Evolutionary conservation across 2,329 filamentous ascomycete species (phyloP), one percentile per base, ranked within the genome.

Genomic region (Botrytis squamosa): DNA sequence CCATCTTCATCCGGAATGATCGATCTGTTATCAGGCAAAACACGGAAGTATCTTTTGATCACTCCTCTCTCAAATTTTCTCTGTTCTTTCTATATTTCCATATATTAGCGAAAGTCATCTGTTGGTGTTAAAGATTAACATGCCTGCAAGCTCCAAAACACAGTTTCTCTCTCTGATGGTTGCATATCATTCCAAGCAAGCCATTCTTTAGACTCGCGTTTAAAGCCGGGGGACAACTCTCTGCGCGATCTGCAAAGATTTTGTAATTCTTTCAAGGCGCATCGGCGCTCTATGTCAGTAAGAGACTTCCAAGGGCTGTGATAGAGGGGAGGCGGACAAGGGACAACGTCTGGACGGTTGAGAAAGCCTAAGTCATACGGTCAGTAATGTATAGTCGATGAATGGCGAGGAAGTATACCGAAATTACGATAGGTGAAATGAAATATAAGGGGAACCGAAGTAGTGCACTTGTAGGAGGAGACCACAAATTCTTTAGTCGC

Each of bases 101-200:
- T 42, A 42, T 42, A 14, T 42, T 42, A 42, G 42, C 42, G 42
- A 42, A 6, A 42, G 4, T 9, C 0, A 42, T 42, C 14, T 42
- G 42, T 18, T 18, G 14, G 4, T 42, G 42, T 14, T 42, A 42
- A 42, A 42, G 42, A 18, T 4, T 18, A 20, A 55, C 44, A 5
- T 59, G 74, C 73, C 64, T 76, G 67, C 6, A 76, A 49, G 2
- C 44, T 70, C 10, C 6, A 36, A 44, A 65, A 75, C 14, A 68
- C 68, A 12, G 2, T 33, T 20, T n/a, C 3, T 14, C 25, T 66
- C 63, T 75, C 71, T 20, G 29, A 20, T 33, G 42, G 20, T 1
- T 73, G 14, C 65, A 73, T 68, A 6, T 8, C 18, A 44, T 73
- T 59, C 74, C 74, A 74, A 22, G 66, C 16, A 29, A 46, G 40